Conservation (phyloP, 345 rosid species). For the Brassica rapa region DNA sequence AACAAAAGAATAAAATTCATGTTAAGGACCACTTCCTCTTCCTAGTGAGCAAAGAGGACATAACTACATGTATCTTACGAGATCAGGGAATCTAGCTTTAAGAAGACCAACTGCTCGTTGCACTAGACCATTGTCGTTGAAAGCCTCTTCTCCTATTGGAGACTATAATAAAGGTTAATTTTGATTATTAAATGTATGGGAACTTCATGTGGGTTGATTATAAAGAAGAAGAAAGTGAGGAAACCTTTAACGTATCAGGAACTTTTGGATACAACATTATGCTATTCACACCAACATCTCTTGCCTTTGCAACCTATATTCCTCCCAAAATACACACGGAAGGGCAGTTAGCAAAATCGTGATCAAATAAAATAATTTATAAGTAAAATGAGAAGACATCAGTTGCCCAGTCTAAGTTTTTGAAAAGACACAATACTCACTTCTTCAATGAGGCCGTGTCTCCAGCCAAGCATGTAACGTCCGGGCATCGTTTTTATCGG, state of each 20-base stretch:
- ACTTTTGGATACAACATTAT: constrained; percentile 89
- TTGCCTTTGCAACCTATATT: constrained; percentile 75
- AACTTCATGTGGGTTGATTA: not conserved
- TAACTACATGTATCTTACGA: constrained; percentile 51
- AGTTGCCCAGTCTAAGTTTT: not conserved
- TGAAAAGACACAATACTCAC: constrained; percentile 39
- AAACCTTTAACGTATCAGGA: constrained; percentile 82
- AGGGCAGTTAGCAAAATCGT: not conserved
- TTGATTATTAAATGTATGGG: not conserved
- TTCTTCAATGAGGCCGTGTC: constrained; percentile 85
- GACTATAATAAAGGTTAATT: constrained; percentile 41
- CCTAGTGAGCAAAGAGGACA: not conserved
- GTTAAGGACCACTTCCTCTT: not conserved
- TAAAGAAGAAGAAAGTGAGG: not conserved
- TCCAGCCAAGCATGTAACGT: constrained; percentile 92
- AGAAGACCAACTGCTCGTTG: constrained; percentile 76
- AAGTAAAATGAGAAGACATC: not conserved
- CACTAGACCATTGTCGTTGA: constrained; percentile 81
- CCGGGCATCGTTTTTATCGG: constrained; percentile 98
- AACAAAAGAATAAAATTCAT: not conserved
- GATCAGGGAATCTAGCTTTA: constrained; percentile 79
- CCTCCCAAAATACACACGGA: not conserved
- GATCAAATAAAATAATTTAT: not conserved
- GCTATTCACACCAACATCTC: constrained; percentile 89
- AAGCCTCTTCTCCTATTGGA: constrained; percentile 89